Evolutionary conservation across 306 rosid genomes (phyloP), one percentile per base, ranked within the genome.

Genomic region (Betula pendula): DNA sequence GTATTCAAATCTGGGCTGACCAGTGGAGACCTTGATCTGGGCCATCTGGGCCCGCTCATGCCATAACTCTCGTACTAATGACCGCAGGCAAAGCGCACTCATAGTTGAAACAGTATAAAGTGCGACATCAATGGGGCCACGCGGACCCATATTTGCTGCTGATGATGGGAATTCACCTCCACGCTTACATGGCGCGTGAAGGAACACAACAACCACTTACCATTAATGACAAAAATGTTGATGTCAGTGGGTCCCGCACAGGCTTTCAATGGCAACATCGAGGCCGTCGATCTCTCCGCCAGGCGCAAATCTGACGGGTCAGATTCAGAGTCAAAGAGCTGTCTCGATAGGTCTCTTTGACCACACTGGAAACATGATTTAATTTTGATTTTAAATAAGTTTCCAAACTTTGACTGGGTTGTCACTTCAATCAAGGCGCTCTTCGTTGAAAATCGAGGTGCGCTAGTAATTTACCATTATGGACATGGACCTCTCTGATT

Each of bases 381-480:
- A 78, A 49, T 42, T 75, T 14, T 14, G 49, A 24, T 50, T 52
- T 4, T 25, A 13, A 29, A 65, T 74, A 72, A 65, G 73, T 81
- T 80, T 85, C 82, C 67, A 82, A 74, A 80, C 85, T 91, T 93
- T 93, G 98, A 91, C 96, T 60, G 81, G 84, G 70, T 53, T 84
- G 91, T 91, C 96, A 87, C 96, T 72, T 87, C 96, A 85, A 80
- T 85, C 91, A 86, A 91, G 97, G 84, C 85, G 85, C 85, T 72
- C 87, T 83, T 88, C 82, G 81, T 88, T 87, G 93, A 93, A 89
- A 81, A 44, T 71, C 68, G 82, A 22, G 84, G 79, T 24, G 22
- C 4, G 0, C 1, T 0, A 0, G 3, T 73, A 77, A 88, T 68
- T 78, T 82, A 85, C 94, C 73, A 50, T 78, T 76, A 0, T 75